Percentiles rank a stretch among this genome's conserved stretches.
These are phyloP conservation scores for Stipa capillata DNA, from an alignment of 176 grass and related monocot species.

Conservation along the genomic window DNA sequence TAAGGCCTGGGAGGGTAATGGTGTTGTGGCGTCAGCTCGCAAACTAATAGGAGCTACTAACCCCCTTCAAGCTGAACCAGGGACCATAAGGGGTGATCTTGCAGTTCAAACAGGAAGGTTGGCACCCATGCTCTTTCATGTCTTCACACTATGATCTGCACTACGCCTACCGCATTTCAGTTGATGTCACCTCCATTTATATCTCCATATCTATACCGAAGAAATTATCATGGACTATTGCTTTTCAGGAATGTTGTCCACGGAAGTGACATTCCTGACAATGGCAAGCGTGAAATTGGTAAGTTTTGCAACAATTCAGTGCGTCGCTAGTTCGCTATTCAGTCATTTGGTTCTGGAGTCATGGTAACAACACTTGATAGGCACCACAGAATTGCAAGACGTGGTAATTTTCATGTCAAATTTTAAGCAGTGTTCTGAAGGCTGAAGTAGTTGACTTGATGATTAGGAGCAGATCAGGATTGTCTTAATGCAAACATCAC, in stretches of 20 bases:
- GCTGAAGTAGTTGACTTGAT: background rate
- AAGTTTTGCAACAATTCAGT: slow-evolving; percentile 24
- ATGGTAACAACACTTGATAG: too few species aligned
- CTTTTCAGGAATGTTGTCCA: slow-evolving; percentile 88
- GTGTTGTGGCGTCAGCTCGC: slow-evolving; percentile 89
- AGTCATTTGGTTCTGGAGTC: background rate
- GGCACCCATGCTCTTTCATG: background rate
- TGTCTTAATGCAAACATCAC: background rate
- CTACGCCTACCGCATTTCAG: background rate
- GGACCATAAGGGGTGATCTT: slow-evolving; percentile 80
- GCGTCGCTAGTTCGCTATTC: background rate
- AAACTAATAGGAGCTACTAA: slow-evolving; percentile 93
- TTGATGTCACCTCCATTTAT: background rate
- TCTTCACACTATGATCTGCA: slow-evolving; percentile 4
- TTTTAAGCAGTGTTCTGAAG: background rate
- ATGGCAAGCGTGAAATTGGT: slow-evolving; percentile 81
- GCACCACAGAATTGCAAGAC: background rate
- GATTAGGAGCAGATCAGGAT: background rate
- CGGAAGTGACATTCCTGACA: slow-evolving; percentile 94
- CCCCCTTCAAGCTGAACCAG: slow-evolving; percentile 83
- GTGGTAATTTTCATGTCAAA: background rate
- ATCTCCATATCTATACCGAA: background rate
- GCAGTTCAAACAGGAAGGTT: slow-evolving; percentile 94
- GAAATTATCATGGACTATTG: slow-evolving; percentile 7
- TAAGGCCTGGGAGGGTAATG: slow-evolving; percentile 88